Base-by-base conservation (phyloP, 768 basidiomycete species). In the Lactarius quietus region DNA sequence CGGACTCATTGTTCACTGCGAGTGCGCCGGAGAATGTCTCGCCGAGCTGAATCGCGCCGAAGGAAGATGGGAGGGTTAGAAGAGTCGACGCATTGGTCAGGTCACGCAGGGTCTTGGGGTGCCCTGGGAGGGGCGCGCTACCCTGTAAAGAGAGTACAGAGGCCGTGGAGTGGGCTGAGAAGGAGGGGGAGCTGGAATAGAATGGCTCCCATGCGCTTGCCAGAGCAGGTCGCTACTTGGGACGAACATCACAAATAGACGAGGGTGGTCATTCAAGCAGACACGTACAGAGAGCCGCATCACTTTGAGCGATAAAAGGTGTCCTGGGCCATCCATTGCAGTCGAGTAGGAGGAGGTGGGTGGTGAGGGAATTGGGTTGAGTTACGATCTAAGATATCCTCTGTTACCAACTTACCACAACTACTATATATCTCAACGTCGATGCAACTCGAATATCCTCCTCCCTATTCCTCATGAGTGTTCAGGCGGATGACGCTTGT, bases 31-130 rank as follows among this genome's bases (percentile, higher is more conserved):
- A 84, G 72, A 97, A 95, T 0, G 90, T 92, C 76, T 95, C 92
- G 14, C 95, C 95, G 1, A 97, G 83, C 70, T 93, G 92, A 68
- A 95, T 92, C 7, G 86, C 78, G 18, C 93, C 94, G 72, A 95
- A 95, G 9, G 92, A 84, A 23, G 89, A 80, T 0, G 94, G 93
- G 9, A 96, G 81, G 23, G 86, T 88, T 65, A 95, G 83, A 65
- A 93, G 78, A 69, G 93, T 88, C 14, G 90, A 86, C 38, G 88
- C 83, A 73, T 91, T 83, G 3, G 88, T 88, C 63, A 95, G 82
- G 69, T 93, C 93, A 39, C 90, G 84, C 17, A 94, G 80, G 1
- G 92, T 93, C 75, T 91, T 93, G 17, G 92, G 92, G 69, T 92
- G 87, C 0, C 86, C 87, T 3, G 83, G 80, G 29, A 93, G 80